These are phyloP conservation scores for Pythium aphanidermatum DNA, from an alignment of 352 stramenopile species.

Conservation along the genomic window DNA sequence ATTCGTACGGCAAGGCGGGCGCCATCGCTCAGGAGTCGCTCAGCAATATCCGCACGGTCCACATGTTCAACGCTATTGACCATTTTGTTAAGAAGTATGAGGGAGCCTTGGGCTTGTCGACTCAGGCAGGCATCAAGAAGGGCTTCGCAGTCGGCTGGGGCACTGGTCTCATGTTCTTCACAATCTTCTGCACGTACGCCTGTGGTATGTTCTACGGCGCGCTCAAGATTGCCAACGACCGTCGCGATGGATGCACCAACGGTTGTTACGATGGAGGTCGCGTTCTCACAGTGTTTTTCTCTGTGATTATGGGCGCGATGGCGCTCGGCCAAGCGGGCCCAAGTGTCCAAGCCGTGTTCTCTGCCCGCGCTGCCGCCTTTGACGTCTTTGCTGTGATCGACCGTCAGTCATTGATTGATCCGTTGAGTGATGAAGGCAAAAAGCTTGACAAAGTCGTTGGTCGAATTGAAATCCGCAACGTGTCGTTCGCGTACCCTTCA, in stretches of 20 bases:
- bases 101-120: slow-evolving; percentile 33
- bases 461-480: slow-evolving; percentile 73
- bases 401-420: slow-evolving; percentile 45
- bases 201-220: slow-evolving; percentile 77
- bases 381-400: slow-evolving; percentile 69
- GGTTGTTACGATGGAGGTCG: slow-evolving; percentile 57
- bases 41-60: slow-evolving; percentile 66
- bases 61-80: slow-evolving; percentile 69
- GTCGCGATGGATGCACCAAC: slow-evolving; percentile 30
- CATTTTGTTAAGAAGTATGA: slow-evolving; percentile 63
- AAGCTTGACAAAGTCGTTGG: slow-evolving; percentile 23
- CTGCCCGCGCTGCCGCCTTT: slow-evolving; percentile 47
- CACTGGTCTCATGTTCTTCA: slow-evolving; percentile 62
- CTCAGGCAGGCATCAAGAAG: slow-evolving; percentile 42
- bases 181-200: slow-evolving; percentile 66
- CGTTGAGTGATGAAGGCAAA: slow-evolving; percentile 24
- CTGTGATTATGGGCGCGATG: slow-evolving; percentile 67
- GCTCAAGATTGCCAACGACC: slow-evolving; percentile 54
- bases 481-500: slow-evolving; percentile 69
- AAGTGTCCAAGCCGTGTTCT: slow-evolving; percentile 48
- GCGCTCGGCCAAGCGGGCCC: slow-evolving; percentile 60
- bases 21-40: slow-evolving; percentile 68
- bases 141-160: slow-evolving; percentile 45
- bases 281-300: slow-evolving; percentile 69
- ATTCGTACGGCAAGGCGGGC: slow-evolving; percentile 61